These are phyloP conservation scores for Crithidia expoeki DNA, from an alignment of 208 protist species.

Conservation along the genomic window DNA sequence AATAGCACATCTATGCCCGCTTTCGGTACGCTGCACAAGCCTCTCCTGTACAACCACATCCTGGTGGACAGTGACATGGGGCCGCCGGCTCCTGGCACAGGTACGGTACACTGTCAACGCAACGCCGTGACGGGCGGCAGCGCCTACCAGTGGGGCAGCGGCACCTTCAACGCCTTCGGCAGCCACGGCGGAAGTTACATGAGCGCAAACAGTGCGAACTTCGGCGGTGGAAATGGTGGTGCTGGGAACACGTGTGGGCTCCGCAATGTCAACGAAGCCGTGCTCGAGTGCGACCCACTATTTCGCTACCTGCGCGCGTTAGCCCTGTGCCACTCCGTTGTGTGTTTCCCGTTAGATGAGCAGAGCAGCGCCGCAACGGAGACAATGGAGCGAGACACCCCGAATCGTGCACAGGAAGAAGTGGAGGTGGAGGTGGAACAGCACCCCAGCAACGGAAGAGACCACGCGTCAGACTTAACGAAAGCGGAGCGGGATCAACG, in stretches of 20 bases:
- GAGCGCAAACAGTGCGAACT: background rate
- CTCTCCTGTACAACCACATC: background rate
- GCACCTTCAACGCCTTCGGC: slow-evolving; percentile 6
- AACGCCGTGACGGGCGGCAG: background rate
- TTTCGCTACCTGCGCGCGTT: slow-evolving; percentile 75
- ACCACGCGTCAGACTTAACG: background rate
- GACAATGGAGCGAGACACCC: background rate
- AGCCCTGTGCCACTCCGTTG: slow-evolving; percentile 76
- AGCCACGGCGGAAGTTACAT: background rate
- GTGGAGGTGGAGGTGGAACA: background rate
- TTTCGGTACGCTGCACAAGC: background rate
- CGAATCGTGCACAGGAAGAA: background rate
- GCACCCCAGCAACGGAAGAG: background rate
- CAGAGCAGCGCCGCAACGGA: background rate
- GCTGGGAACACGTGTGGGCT: slow-evolving; percentile 9
- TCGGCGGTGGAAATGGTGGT: background rate
- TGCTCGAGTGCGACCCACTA: slow-evolving; percentile 50
- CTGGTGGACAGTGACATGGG: slow-evolving; percentile 5
- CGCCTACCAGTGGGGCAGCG: slow-evolving; percentile 17
- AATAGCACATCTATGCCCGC: background rate
- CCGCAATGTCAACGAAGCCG: slow-evolving; percentile 31
- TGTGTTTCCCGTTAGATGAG: slow-evolving; percentile 63
- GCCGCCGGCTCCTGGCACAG: background rate
- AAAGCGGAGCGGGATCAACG: slow-evolving; percentile 4
- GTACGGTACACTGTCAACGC: background rate